Evolutionary conservation across 257 asterid species (phyloP), one percentile per base, ranked within the genome.

Genomic region (Cordia subcordata): DNA sequence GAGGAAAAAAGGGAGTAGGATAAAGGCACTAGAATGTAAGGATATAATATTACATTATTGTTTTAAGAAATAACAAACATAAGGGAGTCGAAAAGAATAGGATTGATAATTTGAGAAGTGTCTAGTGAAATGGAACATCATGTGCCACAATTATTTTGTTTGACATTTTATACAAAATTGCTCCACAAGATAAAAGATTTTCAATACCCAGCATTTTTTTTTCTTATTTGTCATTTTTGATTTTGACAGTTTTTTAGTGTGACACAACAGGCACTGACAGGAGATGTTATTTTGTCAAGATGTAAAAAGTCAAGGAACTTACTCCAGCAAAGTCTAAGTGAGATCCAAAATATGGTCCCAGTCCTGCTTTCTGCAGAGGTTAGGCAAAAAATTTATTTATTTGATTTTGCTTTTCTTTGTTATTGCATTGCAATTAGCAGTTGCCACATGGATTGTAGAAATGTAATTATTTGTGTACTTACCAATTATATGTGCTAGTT

Each of bases 321-420:
- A 65, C 69, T 88, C 73, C 87, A 77, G 66, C 93, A 73, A 76
- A 81, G 90, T 79, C 82, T 92, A 53, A 47, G 77, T 73, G 85
- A 74, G 59, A 59, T 92, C 65, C 95, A 82, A 70, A 64, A 56
- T 62, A 73, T 79, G 91, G 99, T 92, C 66, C 96, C 95, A 10
- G 75, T 81, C 13, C 56, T 73, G 69, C 81, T 92, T 63, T 94
- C 90, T 63, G 79, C 84, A 37, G 74, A 88, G 94, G 99, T 86
- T 61, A 74, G 75, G 57, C 68, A 27, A 49, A 51, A 10, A 17
- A n/a, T 20, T 16, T n/a, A 20, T 22, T 49, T 55, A 0, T 13
- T 27, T 0, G 33, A 54, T 47, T n/a, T 47, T 27, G 35, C 35
- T 61, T 6, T 8, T 17, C 13, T 10, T 12, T 5, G 39, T 10